phyloP scores from a whole-genome alignment of 148 eudicot genomes.

The Camellia japonica region DNA sequence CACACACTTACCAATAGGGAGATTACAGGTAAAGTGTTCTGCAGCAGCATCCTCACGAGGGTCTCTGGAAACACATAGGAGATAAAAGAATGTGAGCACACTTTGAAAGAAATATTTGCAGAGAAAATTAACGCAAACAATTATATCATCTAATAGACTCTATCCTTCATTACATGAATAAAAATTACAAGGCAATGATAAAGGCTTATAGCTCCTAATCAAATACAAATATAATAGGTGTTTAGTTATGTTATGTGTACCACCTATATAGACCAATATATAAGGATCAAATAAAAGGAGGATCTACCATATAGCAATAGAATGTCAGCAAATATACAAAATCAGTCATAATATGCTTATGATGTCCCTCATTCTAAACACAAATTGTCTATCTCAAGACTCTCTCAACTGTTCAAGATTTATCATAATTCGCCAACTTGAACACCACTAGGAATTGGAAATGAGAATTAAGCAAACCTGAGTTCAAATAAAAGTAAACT shows the following conservation, averaged over 20 bases:
- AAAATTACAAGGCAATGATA: not conserved
- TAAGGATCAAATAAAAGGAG: not conserved
- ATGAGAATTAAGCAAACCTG: not conserved
- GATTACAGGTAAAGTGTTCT: constrained; percentile 35
- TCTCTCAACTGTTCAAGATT: not conserved
- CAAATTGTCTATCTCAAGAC: not conserved
- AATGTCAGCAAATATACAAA: not conserved
- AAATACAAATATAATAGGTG: not conserved
- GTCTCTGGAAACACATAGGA: constrained; percentile 30
- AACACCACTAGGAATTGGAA: not conserved
- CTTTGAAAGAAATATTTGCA: not conserved
- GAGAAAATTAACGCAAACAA: not conserved
- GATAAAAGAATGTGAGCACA: not conserved
- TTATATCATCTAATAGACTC: not conserved
- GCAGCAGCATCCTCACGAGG: constrained; percentile 46
- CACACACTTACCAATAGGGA: constrained; percentile 41
- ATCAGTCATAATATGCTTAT: not conserved
- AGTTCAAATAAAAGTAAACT: constrained; percentile 10
- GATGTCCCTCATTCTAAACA: not conserved
- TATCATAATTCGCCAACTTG: not conserved
- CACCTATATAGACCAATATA: not conserved
- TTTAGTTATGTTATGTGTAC: not conserved
- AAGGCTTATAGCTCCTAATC: too few relatives aligned
- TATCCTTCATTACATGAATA: not conserved
- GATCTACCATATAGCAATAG: not conserved